Evolutionary conservation across 164 flowering plant genomes (phyloP), one percentile per base, ranked within the genome.

Genomic region (Chimonanthus praecox): DNA sequence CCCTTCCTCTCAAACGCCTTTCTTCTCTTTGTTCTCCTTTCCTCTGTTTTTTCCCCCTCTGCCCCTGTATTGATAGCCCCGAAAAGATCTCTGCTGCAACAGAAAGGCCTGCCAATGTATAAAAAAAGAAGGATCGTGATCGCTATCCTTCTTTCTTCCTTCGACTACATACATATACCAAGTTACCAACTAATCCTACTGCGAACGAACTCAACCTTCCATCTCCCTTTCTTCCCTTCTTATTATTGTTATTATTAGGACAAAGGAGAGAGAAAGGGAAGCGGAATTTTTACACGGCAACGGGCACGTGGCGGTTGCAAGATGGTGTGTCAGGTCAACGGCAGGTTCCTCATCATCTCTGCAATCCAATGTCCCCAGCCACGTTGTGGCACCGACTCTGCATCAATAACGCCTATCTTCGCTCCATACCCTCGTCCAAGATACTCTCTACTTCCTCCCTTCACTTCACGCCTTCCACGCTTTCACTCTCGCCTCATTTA

Each of bases 321-420:
- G 15, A 18, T n/a, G 46, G 43, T 43, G 45, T 7, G 43, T 0
- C 58, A 47, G 68, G 75, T 72, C 78, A 76, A 76, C 78, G 63
- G 68, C 18, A 44, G 3, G 46, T 20, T 20, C 18, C 44, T 7
- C 66, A 18, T 0, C 43, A 54, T 54, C 44, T 10, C 18, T 13
- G 44, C 44, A 20, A 13, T 58, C 61, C 61, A 58, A 13, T 33
- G 33, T 33, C 33, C 33, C 50, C 46, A 46, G 16, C 61, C 69
- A 65, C 64, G 72, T 69, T 62, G 69, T 69, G 72, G 72, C 72
- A 74, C 72, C 72, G 77, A 74, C 72, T 66, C 51, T 67, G 61
- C 66, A 21, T n/a, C 54, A 68, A n/a, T 11, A 48, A 11, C 49
- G 49, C 48, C 69, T 43, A 45, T 45, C 7, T 46, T 45, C 43